Base-by-base conservation (phyloP, 2,329 filamentous ascomycete species). In the Ophiostoma ips region DNA sequence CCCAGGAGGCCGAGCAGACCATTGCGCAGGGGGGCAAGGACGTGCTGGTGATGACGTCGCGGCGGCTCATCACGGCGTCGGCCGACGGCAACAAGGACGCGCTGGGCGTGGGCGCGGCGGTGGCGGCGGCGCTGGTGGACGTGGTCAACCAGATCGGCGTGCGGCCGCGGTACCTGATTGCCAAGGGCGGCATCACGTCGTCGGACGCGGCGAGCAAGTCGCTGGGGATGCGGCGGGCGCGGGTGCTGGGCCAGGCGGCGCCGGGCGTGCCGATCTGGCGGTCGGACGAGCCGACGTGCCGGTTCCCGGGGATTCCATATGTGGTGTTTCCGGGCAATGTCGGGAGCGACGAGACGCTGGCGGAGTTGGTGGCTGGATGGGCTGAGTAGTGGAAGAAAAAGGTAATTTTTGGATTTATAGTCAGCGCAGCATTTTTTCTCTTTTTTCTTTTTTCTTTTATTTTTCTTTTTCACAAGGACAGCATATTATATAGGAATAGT, bases 251-350 rank as follows among this genome's bases (percentile, higher is more conserved):
- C 0, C 75, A 80, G 55, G 76, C 76, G 1, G 72, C 74, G 0
- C 66, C 73, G 0, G 76, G 75, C 1, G 73, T 80, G 11, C 75
- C 76, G 0, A 63, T 79, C 0, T 80, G 76, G 77, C 63, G 70
- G 46, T 79, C 75, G 51, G 68, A 76, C 46, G 75, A 79, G 57
- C 60, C 63, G 1, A 69, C 68, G 2, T 69, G 66, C 16, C 71
- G 73, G 46, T 73, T 70, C 61, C 63, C 64, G 0, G 71, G 71
- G 1, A 60, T 78, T 9, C 72, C 73, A 1, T 78, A 75, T 57
- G 70, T 78, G 3, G 73, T 78, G 0, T 78, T 79, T 47, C 76
- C 75, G 1, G 75, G 75, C 0, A 78, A 78, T 60, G 74, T 79
- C 2, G 76, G 74, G 0, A 64, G 62, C 13, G 66, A 70, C 19